Percentiles rank a stretch among this genome's conserved stretches.
These are phyloP conservation scores for Rutstroemia sp. DNA, from an alignment of 2,329 filamentous ascomycete genomes.

Conservation along the genomic window DNA sequence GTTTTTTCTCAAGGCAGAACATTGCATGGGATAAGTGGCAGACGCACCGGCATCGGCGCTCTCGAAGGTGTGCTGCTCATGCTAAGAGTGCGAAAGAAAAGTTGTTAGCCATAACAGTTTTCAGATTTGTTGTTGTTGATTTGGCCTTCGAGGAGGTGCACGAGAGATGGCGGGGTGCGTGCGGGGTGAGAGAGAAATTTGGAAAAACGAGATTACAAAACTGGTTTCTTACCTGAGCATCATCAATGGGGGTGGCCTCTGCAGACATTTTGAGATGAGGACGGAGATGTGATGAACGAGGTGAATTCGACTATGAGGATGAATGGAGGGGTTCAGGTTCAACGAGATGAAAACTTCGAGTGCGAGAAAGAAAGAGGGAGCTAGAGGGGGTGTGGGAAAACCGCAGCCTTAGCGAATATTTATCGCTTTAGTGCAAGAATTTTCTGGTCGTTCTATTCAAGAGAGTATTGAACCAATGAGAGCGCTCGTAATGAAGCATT, in stretches of 20 bases:
- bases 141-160: conserved; percentile 17
- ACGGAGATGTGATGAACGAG: too few relatives aligned
- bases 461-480: neutral
- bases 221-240: conserved; percentile 49
- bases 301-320: neutral
- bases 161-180: conserved; percentile 25
- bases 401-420: conserved; percentile 6
- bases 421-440: neutral
- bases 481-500: conserved; percentile 1
- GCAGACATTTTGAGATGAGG: conserved; percentile 49
- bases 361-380: conserved; percentile 15
- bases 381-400: neutral
- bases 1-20: conserved; percentile 99
- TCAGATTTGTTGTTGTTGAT: neutral
- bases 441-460: neutral
- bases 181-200: conserved; percentile 7
- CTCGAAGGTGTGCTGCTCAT: conserved; percentile 65
- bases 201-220: conserved; percentile 15
- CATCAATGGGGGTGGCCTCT: conserved; percentile 22
- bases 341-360: conserved; percentile 1
- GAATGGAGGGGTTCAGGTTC: conserved; percentile 7
- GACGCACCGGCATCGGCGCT: conserved; percentile 95
- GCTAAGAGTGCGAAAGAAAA: conserved; percentile 15
- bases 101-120: conserved; percentile 10
- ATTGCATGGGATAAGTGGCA: conserved; percentile 94